Conservation (phyloP, 2,329 filamentous ascomycete genomes). For the Colletotrichum gigasporum region DNA sequence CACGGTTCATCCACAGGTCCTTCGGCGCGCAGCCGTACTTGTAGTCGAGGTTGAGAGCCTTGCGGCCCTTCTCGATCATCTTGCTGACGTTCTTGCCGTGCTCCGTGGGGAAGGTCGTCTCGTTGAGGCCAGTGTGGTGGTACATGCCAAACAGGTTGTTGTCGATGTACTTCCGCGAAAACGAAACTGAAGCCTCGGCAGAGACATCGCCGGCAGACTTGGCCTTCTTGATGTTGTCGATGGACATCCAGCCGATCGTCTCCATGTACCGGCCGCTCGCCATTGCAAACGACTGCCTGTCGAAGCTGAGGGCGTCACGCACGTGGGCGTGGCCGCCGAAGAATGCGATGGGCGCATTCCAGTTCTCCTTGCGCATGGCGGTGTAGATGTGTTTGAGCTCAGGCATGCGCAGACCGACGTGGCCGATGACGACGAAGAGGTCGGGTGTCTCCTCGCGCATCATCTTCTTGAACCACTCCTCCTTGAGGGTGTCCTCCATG, state of each 20-base stretch:
- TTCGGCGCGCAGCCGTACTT: conserved; percentile 85
- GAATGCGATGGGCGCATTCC: conserved; percentile 87
- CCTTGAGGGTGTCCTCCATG: conserved; percentile 82
- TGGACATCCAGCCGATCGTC: conserved; percentile 92
- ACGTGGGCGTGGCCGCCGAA: conserved; percentile 94
- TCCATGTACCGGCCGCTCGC: conserved; percentile 94
- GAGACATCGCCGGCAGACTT: conserved; percentile 39
- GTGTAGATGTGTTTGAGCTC: conserved; percentile 83
- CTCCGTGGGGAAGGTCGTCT: conserved; percentile 78
- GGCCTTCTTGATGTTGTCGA: conserved; percentile 68
- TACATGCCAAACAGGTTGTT: conserved; percentile 89
- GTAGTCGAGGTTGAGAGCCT: conserved; percentile 76
- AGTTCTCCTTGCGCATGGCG: conserved; percentile 79
- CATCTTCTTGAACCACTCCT: conserved; percentile 89
- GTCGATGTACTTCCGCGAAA: conserved; percentile 87
- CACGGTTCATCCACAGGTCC: conserved; percentile 83
- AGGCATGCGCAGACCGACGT: conserved; percentile 82
- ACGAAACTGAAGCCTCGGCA: conserved; percentile 57
- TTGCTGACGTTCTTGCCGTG: conserved; percentile 77
- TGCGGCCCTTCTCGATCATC: conserved; percentile 75
- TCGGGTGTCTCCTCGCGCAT: conserved; percentile 88
- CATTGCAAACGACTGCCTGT: conserved; percentile 79
- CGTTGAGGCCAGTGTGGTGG: conserved; percentile 80
- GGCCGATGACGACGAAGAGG: conserved; percentile 86
- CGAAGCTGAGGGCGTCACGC: conserved; percentile 83